A percentile compares a stretch with the other conserved stretches of the same genome.
Conservation (phyloP, 345 rosid species). For the Eucalyptus guilfoylei region DNA sequence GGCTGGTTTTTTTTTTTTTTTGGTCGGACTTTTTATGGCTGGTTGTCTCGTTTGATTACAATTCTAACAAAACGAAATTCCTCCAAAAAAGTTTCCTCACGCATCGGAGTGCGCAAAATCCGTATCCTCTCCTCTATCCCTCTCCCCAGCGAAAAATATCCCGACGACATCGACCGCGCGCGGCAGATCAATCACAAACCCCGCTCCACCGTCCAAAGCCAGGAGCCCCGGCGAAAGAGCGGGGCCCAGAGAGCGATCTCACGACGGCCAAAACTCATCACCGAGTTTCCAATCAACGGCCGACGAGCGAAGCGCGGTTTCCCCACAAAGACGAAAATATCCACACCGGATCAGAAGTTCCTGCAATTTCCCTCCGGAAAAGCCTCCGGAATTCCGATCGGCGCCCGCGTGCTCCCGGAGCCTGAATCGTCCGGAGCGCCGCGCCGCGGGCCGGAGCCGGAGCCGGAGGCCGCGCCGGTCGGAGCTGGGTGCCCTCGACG, state of each 20-base stretch:
- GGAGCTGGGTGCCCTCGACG: not conserved
- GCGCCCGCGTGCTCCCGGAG: rapidly evolving
- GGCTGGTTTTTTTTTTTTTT: not conserved
- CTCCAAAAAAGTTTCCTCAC: not conserved
- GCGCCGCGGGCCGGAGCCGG: not conserved
- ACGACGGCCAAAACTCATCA: not conserved
- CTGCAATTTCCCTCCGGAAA: not conserved
- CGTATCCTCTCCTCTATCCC: not conserved
- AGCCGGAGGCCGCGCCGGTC: not conserved
- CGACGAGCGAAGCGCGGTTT: not conserved
- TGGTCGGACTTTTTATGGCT: no score
- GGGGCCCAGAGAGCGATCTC: not conserved
- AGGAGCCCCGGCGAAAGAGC: not conserved
- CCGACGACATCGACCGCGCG: not conserved
- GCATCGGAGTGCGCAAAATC: not conserved
- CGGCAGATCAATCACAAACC: not conserved
- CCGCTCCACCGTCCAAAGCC: not conserved
- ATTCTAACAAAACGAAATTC: not conserved
- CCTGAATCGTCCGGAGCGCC: not conserved
- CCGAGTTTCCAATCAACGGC: not conserved
- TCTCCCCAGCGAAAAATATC: not conserved
- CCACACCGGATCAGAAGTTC: not conserved
- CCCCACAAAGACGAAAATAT: not conserved
- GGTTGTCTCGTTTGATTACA: not conserved
- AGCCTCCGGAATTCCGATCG: not conserved